Conservation (phyloP, 192 early-diverging fungal genomes). For the Umbelopsis ramanniana region DNA sequence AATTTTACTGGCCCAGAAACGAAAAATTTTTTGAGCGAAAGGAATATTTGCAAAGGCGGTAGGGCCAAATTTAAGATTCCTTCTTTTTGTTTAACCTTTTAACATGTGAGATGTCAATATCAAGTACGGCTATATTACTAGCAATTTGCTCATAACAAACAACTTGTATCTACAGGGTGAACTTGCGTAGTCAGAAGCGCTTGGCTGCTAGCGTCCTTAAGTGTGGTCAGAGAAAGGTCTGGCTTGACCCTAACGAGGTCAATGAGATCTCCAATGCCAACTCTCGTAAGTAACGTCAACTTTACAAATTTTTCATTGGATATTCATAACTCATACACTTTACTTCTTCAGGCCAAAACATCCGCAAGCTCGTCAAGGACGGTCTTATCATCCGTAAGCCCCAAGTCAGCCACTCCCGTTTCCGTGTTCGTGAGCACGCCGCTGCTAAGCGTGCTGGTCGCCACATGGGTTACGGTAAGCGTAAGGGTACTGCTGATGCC, state of each 20-base stretch:
- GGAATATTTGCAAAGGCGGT: background rate
- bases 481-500: slow-evolving; percentile 93
- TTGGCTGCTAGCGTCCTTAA: slow-evolving; percentile 95
- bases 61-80: background rate
- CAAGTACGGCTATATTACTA: background rate
- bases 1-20: background rate
- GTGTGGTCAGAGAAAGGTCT: slow-evolving; percentile 98
- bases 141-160: background rate
- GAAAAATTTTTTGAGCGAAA: background rate
- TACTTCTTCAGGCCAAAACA: slow-evolving; percentile 74
- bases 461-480: slow-evolving; percentile 92
- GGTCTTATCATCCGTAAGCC: slow-evolving; percentile 97
- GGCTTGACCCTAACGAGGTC: slow-evolving; percentile 97
- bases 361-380: slow-evolving; percentile 97
- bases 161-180: slow-evolving; percentile 57
- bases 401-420: slow-evolving; percentile 82
- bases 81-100: slow-evolving; percentile 9
- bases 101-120: slow-evolving; percentile 1
- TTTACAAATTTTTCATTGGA: background rate
- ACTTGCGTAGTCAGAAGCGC: slow-evolving; percentile 89
- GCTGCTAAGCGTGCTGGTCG: slow-evolving; percentile 97
- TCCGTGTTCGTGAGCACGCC: slow-evolving; percentile 87
- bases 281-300: slow-evolving; percentile 78
- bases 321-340: too few relatives aligned
- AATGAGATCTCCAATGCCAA: slow-evolving; percentile 95